Conservation (phyloP, 305 asterid genomes). For the Ajuga reptans region DNA sequence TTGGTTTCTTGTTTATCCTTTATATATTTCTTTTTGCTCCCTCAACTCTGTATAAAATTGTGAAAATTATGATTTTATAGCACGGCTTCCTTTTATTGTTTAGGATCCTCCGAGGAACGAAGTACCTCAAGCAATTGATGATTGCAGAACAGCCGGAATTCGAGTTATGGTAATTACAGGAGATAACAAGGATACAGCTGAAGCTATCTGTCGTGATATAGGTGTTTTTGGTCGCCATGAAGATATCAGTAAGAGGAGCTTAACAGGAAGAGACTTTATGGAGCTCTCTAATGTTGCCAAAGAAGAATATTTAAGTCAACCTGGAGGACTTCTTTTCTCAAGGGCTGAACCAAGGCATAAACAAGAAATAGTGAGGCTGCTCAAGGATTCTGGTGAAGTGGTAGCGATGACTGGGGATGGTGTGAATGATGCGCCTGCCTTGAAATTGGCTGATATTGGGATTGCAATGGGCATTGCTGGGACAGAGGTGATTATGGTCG, state of each 20-base stretch:
- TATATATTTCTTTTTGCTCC: not conserved
- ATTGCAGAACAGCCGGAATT: constrained; percentile 87
- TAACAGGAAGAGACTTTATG: constrained; percentile 76
- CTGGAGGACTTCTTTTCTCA: constrained; percentile 81
- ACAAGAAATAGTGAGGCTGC: constrained; percentile 87
- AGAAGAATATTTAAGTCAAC: constrained; percentile 48
- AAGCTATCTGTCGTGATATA: constrained; percentile 83
- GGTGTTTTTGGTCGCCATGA: constrained; percentile 77
- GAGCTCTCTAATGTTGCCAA: constrained; percentile 43
- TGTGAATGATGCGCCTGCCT: constrained; percentile 93
- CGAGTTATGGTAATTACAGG: constrained; percentile 90
- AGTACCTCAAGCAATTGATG: constrained; percentile 84
- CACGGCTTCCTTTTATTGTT: constrained; percentile 11
- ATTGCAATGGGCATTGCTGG: constrained; percentile 93
- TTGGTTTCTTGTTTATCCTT: constrained; percentile 13
- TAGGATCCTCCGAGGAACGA: constrained; percentile 88
- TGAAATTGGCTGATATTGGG: constrained; percentile 88
- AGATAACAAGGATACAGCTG: constrained; percentile 84
- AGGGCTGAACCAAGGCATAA: constrained; percentile 95
- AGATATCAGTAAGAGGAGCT: constrained; percentile 54
- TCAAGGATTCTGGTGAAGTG: constrained; percentile 83
- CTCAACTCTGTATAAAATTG: not conserved
- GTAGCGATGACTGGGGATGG: constrained; percentile 99
- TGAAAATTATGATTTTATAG: constrained; percentile 26
- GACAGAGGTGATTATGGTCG: constrained; percentile 54